phyloP scores from a whole-genome alignment of 2,329 filamentous ascomycete genomes.

The Alternaria consortialis region DNA sequence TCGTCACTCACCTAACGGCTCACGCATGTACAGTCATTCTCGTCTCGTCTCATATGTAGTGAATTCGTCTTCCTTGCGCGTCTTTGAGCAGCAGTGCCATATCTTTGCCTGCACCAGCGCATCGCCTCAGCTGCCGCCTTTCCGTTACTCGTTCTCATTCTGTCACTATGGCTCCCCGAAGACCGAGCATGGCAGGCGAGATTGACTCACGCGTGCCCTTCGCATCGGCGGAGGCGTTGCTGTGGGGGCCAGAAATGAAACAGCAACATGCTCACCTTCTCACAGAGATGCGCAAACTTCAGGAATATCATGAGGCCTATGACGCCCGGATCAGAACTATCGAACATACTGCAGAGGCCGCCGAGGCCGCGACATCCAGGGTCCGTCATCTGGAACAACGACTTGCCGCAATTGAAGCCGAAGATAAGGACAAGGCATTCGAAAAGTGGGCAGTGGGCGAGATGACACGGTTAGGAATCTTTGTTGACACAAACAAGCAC shows the following conservation, averaged over 20 bases:
- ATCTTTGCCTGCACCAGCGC: not conserved
- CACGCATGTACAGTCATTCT: not conserved
- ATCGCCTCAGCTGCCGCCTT: not conserved
- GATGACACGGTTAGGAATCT: conserved; percentile 21
- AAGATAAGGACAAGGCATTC: conserved; percentile 31
- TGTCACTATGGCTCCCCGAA: conserved; percentile 12
- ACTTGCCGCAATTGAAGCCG: conserved; percentile 35
- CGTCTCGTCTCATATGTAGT: not conserved
- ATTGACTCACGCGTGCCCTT: conserved; percentile 26
- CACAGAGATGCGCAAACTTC: conserved; percentile 48
- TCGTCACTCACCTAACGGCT: conserved; percentile 6
- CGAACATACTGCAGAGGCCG: conserved; percentile 29
- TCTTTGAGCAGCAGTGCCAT: no score
- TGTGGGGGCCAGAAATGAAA: conserved; percentile 55
- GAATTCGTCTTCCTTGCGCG: not conserved
- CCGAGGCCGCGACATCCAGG: conserved; percentile 22
- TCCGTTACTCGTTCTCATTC: not conserved
- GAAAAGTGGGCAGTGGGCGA: conserved; percentile 29
- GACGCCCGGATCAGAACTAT: conserved; percentile 30
- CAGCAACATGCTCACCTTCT: conserved; percentile 49
- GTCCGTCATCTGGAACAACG: conserved; percentile 29
- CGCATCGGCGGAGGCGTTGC: conserved; percentile 37
- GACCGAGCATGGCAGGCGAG: conserved; percentile 19
- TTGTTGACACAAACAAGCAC: conserved; percentile 27
- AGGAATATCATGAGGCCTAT: conserved; percentile 32